Percentiles rank a stretch among this genome's conserved stretches.
Evolutionary conservation across 1,139 yeast genomes (phyloP).

Genomic region (Eremothecium cymbalariae): DNA sequence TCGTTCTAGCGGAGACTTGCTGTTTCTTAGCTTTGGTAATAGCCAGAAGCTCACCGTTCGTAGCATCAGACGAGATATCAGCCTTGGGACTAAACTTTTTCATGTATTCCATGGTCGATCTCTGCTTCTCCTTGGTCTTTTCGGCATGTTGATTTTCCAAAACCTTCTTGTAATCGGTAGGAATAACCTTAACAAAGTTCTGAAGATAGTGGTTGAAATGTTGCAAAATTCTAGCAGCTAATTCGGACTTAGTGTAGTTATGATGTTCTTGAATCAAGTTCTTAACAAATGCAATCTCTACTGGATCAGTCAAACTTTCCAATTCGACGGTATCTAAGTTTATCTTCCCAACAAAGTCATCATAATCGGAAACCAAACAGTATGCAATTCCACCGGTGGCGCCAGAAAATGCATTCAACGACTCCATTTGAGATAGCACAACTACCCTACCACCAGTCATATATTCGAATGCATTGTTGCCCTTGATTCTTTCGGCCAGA

Average conservation of each 20-base stretch:
- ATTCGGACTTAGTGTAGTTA: conserved; percentile 86
- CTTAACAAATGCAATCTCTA: conserved; percentile 89
- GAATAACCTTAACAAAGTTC: conserved; percentile 88
- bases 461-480: conserved; percentile 98
- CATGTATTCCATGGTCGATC: conserved; percentile 36
- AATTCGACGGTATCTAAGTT: conserved; percentile 79
- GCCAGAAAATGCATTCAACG: conserved; percentile 93
- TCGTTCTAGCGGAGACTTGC: conserved; percentile 33
- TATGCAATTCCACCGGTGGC: conserved; percentile 99
- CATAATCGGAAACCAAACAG: conserved; percentile 82
- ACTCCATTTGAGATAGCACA: conserved; percentile 83
- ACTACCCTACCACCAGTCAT: conserved; percentile 99
- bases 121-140: conserved; percentile 48
- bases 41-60: conserved; percentile 64
- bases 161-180: conserved; percentile 84
- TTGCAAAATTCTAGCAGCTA: conserved; percentile 72
- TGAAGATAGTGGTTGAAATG: conserved; percentile 86
- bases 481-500: conserved; percentile 86
- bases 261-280: conserved; percentile 92
- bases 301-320: conserved; percentile 68
- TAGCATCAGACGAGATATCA: conserved; percentile 78
- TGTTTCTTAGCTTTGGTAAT: conserved; percentile 37
- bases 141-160: conserved; percentile 69
- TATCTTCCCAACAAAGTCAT: conserved; percentile 75
- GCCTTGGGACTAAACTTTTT: conserved; percentile 52